Evolutionary conservation across 1,139 yeast genomes (phyloP), one percentile per base, ranked within the genome.

Genomic region (Keqinozyma sinolaborantium): DNA sequence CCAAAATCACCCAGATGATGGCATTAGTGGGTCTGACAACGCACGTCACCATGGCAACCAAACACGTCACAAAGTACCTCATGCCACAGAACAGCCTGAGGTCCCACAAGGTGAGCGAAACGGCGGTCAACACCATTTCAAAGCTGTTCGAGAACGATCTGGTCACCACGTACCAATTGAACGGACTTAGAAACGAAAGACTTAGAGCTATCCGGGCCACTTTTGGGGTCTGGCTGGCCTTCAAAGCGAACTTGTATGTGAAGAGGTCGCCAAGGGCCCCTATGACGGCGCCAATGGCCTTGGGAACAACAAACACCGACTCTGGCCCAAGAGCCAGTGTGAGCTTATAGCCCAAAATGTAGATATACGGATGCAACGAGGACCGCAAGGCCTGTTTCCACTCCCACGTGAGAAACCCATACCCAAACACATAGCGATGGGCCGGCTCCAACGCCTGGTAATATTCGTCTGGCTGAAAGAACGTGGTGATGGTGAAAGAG

Each of bases 381-480:
- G 95, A 83, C 38, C 99, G 60, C 7, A 94, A 60, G 2, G 79
- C 81, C 31, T 71, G 65, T 23, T 63, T 51, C 98, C 98, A 94
- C 57, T 94, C 99, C 98, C 99, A 94, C 0, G 98, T 88, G 29
- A 79, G 52, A 47, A 79, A 78, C 0, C 98, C 98, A 40, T 80
- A 83, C 1, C 94, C 92, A 53, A 71, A 88, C 0, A 81, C 82
- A 16, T 70, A 60, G 8, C 51, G 40, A 55, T 90, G 95, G 0
- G 98, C 98, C 0, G 97, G 96, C 50, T 94, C 98, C 28, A 94
- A 61, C 0, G 92, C 70, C 57, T 94, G 98, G 77, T 83, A 94
- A 60, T 71, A 94, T 56, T 94, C 99, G 56, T 94, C 99, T 0
- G 98, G 94, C 55, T 94, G 99, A 60, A 92, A 92, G 51, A 79